Base-by-base conservation (phyloP, 2,329 filamentous ascomycete species). In the Helotiales sp. region DNA sequence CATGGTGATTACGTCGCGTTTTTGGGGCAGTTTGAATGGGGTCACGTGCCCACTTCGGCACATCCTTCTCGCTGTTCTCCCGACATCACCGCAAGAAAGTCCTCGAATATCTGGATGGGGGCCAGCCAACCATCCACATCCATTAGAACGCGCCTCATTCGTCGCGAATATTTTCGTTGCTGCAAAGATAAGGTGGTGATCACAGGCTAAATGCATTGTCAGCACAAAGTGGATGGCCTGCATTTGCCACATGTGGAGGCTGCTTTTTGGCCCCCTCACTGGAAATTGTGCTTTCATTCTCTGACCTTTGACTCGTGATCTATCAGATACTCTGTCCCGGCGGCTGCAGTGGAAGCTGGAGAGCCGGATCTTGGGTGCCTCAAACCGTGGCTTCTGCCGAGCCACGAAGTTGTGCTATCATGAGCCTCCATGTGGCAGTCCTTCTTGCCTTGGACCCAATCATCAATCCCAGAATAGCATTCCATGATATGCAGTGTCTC, bases 391-490 rank as follows among this genome's bases (percentile, higher is more conserved):
- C 47, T 50, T 13, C 24, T 26, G 52, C 20, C 37, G 52, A 37
- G n/a, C 17, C 28, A 37, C 24, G 13, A 60, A n/a, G 6, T n/a
- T 24, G 3, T 22, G 37, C 22, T 30, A 43, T 60, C 24, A 60
- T 47, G 34, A 43, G 57, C 45, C 24, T 45, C 37, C 6, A 43
- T 47, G 40, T 45, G 13, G 49, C 24, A 52, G 49, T n/a, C 4
- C 6, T 20, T 45, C n/a, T n/a, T n/a, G n/a, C n/a, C n/a, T 45
- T 30, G 37, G 57, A 47, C 26, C 57, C 57, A 60, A 60, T 60
- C 30, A 30, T n/a, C 22, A 13, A 45, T 60, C 6, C 8, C n/a
- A 20, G n/a, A 22, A 8, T n/a, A 47, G 13, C 26, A 30, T 60
- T 45, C 26, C 24, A 47, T 24, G 40, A 30, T 20, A 26, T 60